Base-by-base conservation (phyloP, 441 rosid species). In the Erodium trifolium region DNA sequence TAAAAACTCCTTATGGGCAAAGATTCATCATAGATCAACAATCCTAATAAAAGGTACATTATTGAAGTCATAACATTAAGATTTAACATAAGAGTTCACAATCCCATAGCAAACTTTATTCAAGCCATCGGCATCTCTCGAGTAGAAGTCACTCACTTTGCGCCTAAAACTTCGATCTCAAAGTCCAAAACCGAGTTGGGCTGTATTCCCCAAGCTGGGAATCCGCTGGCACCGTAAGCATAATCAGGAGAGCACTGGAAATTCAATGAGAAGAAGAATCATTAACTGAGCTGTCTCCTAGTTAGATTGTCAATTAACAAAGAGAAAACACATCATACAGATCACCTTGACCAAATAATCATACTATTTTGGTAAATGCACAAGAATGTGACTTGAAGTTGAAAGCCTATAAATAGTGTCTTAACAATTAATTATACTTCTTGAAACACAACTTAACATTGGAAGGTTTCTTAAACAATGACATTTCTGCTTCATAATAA, bases 221-320 rank as follows among this genome's bases (percentile, higher is more conserved):
- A 93, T 68, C 98, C 98, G 75, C 74, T 59, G 62, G 96, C 67
- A 14, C 98, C 98, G 77, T 90, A 93, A 8, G 98, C 98, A 69
- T 87, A 93, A 79, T 93, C 97, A 1, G 98, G 94, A 41, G 97
- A 78, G 83, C 98, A 93, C 97, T 90, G 85, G 73, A 78, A 68
- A 69, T 23, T 23, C 2, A 23, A 23, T 23, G 27, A 23, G 27
- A 9, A 67, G 49, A 49, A 47, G 62, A 13, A 59, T 35, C 5
- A 77, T 51, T 39, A 70, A 69, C 12, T n/a, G 12, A 4, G 1
- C 8, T 37, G 43, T 37, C 37, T 34, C 43, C 43, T 37, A 5
- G 43, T 37, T 3, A 37, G 43, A 4, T 5, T 6, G 11, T 1
- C 0, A 49, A n/a, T 49, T n/a, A 0, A 49, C 43, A 5, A 37